phyloP scores from a whole-genome alignment of 2,329 filamentous ascomycete species.

The Botryotinia calthae region DNA sequence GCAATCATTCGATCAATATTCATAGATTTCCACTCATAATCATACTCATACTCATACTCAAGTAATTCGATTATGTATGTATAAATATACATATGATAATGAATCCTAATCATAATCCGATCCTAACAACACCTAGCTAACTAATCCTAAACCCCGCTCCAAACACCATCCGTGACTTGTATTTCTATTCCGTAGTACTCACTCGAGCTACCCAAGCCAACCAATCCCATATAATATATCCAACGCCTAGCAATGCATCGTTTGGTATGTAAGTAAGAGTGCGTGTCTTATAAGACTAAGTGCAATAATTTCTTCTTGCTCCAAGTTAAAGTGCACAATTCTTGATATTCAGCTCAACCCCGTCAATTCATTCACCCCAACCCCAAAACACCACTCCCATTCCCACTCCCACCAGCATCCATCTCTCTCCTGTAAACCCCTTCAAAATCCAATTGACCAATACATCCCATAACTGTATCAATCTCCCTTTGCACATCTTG shows the following conservation, averaged over 20 bases:
- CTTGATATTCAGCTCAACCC: neutral
- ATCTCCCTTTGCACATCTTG: constrained; percentile 66
- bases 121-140: neutral
- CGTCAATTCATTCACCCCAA: constrained; percentile 1
- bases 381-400: constrained; percentile 14
- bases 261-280: neutral
- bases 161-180: constrained; percentile 20
- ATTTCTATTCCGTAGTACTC: neutral
- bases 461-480: constrained; percentile 56
- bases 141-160: neutral
- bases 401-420: constrained; percentile 11
- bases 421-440: constrained; percentile 34
- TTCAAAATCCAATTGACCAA: constrained; percentile 52
- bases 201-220: neutral
- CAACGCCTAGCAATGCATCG: constrained; percentile 13
- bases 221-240: neutral
- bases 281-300: neutral
- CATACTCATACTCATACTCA: neutral
- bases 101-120: neutral
- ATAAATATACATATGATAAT: neutral
- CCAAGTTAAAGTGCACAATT: neutral
- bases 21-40: neutral
- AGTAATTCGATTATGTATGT: neutral
- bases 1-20: neutral
- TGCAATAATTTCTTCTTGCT: neutral